These are phyloP conservation scores for Fusarium neocosmosporiellum DNA, from an alignment of 2,329 filamentous ascomycete genomes.

Conservation along the genomic window DNA sequence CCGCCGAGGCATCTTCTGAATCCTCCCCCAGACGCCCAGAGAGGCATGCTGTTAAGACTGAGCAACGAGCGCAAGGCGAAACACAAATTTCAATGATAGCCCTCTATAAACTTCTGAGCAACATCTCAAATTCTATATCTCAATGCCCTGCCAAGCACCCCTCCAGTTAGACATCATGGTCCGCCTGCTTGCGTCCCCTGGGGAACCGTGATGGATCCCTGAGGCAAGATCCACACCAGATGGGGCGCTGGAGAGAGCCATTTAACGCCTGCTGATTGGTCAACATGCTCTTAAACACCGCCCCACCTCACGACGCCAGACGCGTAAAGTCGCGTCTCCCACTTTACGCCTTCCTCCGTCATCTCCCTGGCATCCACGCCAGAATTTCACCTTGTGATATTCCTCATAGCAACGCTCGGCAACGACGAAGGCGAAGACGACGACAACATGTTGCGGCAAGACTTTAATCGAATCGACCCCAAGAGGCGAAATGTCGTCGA, in stretches of 20 bases:
- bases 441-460: constrained; percentile 60
- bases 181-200: background rate
- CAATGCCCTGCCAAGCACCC: background rate
- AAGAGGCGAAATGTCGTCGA: constrained; percentile 84
- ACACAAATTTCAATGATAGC: background rate
- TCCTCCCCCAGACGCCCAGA: background rate
- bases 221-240: background rate
- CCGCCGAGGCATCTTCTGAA: too few relatives aligned
- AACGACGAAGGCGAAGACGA: constrained; percentile 28
- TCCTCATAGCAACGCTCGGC: constrained; percentile 8
- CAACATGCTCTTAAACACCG: constrained; percentile 36
- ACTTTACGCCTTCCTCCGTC: constrained; percentile 21
- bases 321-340: constrained; percentile 52
- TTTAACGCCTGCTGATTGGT: constrained; percentile 26
- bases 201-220: background rate
- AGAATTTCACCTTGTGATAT: constrained; percentile 17
- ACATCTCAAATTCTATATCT: background rate
- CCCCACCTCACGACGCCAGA: constrained; percentile 37
- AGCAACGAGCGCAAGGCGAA: background rate
- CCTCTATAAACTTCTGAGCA: background rate
- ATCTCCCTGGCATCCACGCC: constrained; percentile 17
- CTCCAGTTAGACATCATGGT: background rate
- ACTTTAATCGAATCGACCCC: constrained; percentile 66
- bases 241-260: background rate
- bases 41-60: background rate